phyloP scores from a whole-genome alignment of 2,329 filamentous ascomycete genomes.

The Pseudonectria foliicola region DNA sequence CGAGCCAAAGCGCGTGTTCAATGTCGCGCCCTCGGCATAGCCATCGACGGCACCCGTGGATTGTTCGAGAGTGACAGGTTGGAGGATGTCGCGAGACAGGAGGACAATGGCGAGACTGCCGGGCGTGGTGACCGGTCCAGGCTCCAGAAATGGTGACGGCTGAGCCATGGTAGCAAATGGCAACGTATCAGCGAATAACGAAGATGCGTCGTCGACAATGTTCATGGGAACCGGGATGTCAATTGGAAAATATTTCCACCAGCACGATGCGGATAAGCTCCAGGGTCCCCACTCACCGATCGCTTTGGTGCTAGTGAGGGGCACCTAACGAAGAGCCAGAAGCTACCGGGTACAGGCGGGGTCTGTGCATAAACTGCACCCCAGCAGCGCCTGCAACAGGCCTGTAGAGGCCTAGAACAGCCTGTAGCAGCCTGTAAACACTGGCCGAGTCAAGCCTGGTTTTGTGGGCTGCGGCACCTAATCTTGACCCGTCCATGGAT shows the following conservation, averaged over 20 bases:
- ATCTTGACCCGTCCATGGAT: no score
- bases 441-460: no score
- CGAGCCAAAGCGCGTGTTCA: constrained; percentile 91
- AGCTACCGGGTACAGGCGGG: neutral
- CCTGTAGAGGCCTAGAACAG: no score
- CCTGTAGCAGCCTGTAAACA: no score
- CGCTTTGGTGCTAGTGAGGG: constrained; percentile 1
- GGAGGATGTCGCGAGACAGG: constrained; percentile 77
- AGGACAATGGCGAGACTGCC: constrained; percentile 75
- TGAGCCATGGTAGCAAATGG: constrained; percentile 25
- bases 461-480: no score
- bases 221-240: no score
- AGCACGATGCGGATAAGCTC: neutral
- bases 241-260: no score
- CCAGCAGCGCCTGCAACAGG: neutral
- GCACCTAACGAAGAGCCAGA: neutral
- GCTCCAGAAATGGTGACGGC: constrained; percentile 72
- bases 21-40: constrained; percentile 68
- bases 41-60: constrained; percentile 58
- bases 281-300: neutral
- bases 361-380: no score
- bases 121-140: constrained; percentile 53
- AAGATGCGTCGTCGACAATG: constrained; percentile 1
- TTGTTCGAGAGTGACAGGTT: constrained; percentile 64
- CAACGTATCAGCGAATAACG: constrained; percentile 5